Percentiles rank a stretch among this genome's conserved stretches.
Evolutionary conservation across 352 stramenopile genomes (phyloP).

Genomic region (Aphanomyces invadans): DNA sequence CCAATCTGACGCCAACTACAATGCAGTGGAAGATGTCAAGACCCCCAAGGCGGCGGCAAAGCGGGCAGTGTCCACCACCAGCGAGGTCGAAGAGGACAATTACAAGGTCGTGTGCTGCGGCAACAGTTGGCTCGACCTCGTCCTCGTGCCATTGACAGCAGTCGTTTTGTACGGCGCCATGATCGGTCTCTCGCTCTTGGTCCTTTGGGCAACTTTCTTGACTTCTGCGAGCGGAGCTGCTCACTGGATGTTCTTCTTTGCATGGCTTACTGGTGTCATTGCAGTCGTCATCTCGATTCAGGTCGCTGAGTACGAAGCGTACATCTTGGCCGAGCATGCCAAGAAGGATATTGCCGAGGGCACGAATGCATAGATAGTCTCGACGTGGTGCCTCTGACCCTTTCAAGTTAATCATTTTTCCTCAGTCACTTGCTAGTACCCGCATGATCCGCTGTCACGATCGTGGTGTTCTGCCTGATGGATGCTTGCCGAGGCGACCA

Average conservation of each 20-base stretch:
- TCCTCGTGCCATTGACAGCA: conserved; percentile 5
- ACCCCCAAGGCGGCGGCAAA: background rate
- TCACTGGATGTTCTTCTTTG: conserved; percentile 22
- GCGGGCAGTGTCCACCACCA: background rate
- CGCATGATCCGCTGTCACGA: background rate
- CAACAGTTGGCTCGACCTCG: conserved; percentile 15
- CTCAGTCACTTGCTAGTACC: background rate
- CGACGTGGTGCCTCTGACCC: background rate
- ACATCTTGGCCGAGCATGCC: background rate
- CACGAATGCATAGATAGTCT: conserved; percentile 1
- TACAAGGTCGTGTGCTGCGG: conserved; percentile 22
- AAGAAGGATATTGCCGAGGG: background rate
- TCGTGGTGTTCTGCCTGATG: background rate
- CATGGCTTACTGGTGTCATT: background rate
- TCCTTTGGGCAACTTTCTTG: conserved; percentile 6
- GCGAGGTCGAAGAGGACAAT: background rate
- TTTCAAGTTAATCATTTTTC: background rate
- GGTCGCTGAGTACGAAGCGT: conserved; percentile 7
- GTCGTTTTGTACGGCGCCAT: conserved; percentile 18
- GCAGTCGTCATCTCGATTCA: conserved; percentile 1
- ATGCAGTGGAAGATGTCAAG: background rate
- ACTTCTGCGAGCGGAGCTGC: background rate
- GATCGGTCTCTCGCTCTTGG: conserved; percentile 1
- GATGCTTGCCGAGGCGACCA: background rate
- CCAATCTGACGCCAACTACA: background rate